Evolutionary conservation across 176 grass and related monocot genomes (phyloP).

Genomic region (Aegilops speltoides): DNA sequence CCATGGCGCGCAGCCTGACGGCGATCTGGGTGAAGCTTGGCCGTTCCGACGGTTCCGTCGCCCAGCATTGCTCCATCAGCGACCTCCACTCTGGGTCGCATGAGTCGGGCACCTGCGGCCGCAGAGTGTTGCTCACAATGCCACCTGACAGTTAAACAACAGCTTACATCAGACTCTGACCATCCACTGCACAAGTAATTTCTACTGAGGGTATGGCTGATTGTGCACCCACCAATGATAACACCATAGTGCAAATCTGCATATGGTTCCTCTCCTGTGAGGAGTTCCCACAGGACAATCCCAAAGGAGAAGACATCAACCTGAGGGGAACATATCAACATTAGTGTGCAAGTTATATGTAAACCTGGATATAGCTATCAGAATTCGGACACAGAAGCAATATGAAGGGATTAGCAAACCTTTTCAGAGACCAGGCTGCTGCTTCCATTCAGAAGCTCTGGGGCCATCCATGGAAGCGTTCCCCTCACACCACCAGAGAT

Average conservation of each 20-base stretch:
- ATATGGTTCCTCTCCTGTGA: conserved; percentile 95
- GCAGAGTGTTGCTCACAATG: conserved; percentile 80
- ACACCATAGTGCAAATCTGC: conserved; percentile 93
- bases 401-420: conserved; percentile 40
- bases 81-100: conserved; percentile 90
- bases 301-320: conserved; percentile 99
- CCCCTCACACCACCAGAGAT: conserved; percentile 94
- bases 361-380: neutral
- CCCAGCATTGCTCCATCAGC: conserved; percentile 98
- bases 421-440: conserved; percentile 91
- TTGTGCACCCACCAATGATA: conserved; percentile 73
- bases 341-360: conserved; percentile 12
- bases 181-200: neutral
- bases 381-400: neutral
- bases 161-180: neutral
- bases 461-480: conserved; percentile 97
- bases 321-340: conserved; percentile 39
- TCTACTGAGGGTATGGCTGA: neutral
- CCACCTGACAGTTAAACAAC: conserved; percentile 54
- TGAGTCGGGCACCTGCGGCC: conserved; percentile 69
- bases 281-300: conserved; percentile 95
- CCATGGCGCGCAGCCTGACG: conserved; percentile 73
- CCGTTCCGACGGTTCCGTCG: conserved; percentile 72
- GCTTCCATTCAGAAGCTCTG: conserved; percentile 90
- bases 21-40: conserved; percentile 83